Base-by-base conservation (phyloP, 345 rosid species). In the Noccaea caerulescens region DNA sequence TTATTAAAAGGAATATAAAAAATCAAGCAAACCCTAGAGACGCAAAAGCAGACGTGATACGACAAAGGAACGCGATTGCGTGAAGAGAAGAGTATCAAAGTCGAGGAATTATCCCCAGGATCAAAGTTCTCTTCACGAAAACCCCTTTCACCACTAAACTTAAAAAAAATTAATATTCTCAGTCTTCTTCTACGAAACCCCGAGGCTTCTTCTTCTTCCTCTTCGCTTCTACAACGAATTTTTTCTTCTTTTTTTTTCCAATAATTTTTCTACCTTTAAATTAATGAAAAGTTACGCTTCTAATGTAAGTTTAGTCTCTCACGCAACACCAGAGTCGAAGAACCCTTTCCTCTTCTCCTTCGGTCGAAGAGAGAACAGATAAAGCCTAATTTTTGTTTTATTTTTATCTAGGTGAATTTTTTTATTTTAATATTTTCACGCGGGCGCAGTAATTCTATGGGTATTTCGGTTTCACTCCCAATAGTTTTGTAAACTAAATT, bases 71-170 rank as follows among this genome's bases (percentile, higher is more conserved):
- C 54, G 64, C 77, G 77, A 84, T 83, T 76, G 82, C 87, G 91
- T 83, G 80, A 82, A 77, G 86, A 80, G 73, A 82, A 36, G 81
- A 80, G 79, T 67, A 76, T 71, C 72, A 66, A 53, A 64, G 62
- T 55, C 52, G 71, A 49, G 33, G 73, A 55, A 69, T 51, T 41
- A 45, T 54, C 47, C 42, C 51, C 25, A 39, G 63, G 64, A 72
- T 58, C 73, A 73, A 58, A 83, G 63, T 82, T 83, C 78, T 80
- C 85, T 77, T 68, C 82, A 85, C 85, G 84, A 82, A 85, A 87
- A 80, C 81, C 68, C 43, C 63, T 70, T 69, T 32, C 45, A 25
- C 45, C 25, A 66, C 68, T 10, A 49, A 8, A 54, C 25, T 43
- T 47, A 53, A 27, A 14, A 63, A 49, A 6, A 3, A 25, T 12